Evolutionary conservation across 768 basidiomycete species (phyloP), one percentile per base, ranked within the genome.

Genomic region (Phlegmacium glaucopus): DNA sequence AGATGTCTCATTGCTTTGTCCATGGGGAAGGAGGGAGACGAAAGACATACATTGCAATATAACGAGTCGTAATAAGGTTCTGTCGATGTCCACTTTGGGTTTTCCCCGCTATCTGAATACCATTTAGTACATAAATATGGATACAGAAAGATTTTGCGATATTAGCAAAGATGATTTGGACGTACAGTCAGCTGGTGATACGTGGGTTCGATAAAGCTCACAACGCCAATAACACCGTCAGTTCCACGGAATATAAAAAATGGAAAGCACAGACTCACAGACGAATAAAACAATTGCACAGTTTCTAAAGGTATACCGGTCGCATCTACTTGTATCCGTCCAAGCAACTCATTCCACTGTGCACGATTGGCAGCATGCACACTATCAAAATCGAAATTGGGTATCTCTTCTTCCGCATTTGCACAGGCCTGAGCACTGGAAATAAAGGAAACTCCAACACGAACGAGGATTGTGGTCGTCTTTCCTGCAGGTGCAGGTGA

Each of bases 31-130:
- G 44, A 22, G 9, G 39, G 12, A n/a, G 11, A 6, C 3, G 25
- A n/a, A 29, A 36, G 5, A 9, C 18, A 28, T 50, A 81, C 82
- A 47, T 85, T 84, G 64, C 83, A 85, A 51, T 85, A 84, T 42
- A 83, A 72, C 0, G 82, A 82, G 59, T 85, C 82, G 46, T 72
- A 84, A 51, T 85, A 85, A 1, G 83, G 82, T 51, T 83, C 82
- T 0, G 71, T 72, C 0, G 82, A 84, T 41, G 75, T 72, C 82
- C 82, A 84, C 40, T 70, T 72, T 0, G 81, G 78, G 49, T 83
- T 83, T 61, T 85, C 83, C 17, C 78, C 81, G 4, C 77, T 79
- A 55, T 83, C 82, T 82, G 45, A 7, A 13, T n/a, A n/a, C n/a
- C n/a, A n/a, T n/a, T n/a, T n/a, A n/a, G n/a, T n/a, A n/a, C n/a